These are phyloP conservation scores for Dillenia suffruticosa DNA, from an alignment of 164 flowering plant genomes.

Conservation along the genomic window DNA sequence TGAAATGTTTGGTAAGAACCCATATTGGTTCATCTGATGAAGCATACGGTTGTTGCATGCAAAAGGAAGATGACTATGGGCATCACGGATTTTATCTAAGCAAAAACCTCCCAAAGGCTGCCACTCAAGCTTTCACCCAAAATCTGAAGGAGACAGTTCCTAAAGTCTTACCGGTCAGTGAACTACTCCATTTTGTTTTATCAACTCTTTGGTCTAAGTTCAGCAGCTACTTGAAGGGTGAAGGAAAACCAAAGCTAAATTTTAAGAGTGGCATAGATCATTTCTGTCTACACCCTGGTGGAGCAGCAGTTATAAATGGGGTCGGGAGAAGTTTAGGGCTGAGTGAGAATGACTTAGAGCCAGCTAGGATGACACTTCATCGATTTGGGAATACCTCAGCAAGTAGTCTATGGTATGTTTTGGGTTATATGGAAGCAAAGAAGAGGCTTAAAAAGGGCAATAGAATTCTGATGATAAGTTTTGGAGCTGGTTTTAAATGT, in stretches of 20 bases:
- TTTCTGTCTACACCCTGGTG: constrained; percentile 59
- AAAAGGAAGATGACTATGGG: constrained; percentile 43
- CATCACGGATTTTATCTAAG: constrained; percentile 36
- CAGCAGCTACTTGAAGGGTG: not conserved
- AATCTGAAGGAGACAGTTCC: constrained; percentile 43
- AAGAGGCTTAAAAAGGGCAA: constrained; percentile 49
- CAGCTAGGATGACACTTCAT: constrained; percentile 65
- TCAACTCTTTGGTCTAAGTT: not conserved
- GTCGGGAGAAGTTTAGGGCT: constrained; percentile 41
- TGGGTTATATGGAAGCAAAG: constrained; percentile 77
- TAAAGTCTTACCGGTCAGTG: constrained; percentile 39
- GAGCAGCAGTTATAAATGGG: constrained; percentile 48
- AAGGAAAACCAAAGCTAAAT: constrained; percentile 21
- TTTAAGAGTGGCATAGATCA: constrained; percentile 50
- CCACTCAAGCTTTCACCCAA: constrained; percentile 34
- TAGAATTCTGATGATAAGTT: constrained; percentile 50
- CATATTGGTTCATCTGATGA: constrained; percentile 52
- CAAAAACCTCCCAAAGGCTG: constrained; percentile 46
- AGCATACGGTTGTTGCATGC: constrained; percentile 48
- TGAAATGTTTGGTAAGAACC: constrained; percentile 42
- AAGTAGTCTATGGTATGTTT: constrained; percentile 64
- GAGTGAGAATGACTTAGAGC: constrained; percentile 48
- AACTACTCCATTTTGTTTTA: constrained; percentile 30
- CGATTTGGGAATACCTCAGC: constrained; percentile 74
- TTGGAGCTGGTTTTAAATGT: constrained; percentile 79